phyloP scores from a whole-genome alignment of 2,329 filamentous ascomycete species.

The Fusarium nygamai region DNA sequence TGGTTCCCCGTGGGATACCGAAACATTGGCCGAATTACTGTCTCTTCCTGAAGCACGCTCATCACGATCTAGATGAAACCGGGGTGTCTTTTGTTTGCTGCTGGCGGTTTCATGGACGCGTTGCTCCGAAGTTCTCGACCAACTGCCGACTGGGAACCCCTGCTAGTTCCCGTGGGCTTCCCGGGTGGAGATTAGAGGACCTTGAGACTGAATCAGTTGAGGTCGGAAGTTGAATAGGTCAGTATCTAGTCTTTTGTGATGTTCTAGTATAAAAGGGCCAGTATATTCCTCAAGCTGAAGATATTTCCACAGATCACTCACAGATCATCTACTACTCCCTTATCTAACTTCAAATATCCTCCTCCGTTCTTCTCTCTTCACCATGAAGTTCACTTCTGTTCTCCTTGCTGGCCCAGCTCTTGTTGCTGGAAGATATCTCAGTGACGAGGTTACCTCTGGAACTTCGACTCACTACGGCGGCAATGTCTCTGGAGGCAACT shows the following conservation, averaged over 20 bases:
- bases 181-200: constrained; percentile 12
- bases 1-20: neutral
- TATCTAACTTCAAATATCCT: neutral
- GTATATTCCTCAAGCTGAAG: neutral
- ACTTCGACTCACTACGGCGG: constrained; percentile 63
- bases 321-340: neutral
- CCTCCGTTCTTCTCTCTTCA: neutral
- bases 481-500: constrained; percentile 67
- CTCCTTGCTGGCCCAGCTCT: constrained; percentile 35
- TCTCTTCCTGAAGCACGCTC: neutral
- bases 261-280: neutral
- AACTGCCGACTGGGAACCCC: neutral
- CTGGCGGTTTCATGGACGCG: constrained; percentile 4
- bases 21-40: constrained; percentile 10
- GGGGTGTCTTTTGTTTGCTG: neutral
- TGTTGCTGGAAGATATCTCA: constrained; percentile 29
- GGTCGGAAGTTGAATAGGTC: neutral
- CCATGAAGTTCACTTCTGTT: constrained; percentile 37
- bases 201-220: neutral
- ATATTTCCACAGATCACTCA: neutral
- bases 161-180: constrained; percentile 24
- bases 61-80: neutral
- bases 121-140: neutral
- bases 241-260: neutral
- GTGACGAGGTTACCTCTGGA: constrained; percentile 21